Conservation (phyloP, 2,329 filamentous ascomycete genomes). For the Exophiala alcalophila region DNA sequence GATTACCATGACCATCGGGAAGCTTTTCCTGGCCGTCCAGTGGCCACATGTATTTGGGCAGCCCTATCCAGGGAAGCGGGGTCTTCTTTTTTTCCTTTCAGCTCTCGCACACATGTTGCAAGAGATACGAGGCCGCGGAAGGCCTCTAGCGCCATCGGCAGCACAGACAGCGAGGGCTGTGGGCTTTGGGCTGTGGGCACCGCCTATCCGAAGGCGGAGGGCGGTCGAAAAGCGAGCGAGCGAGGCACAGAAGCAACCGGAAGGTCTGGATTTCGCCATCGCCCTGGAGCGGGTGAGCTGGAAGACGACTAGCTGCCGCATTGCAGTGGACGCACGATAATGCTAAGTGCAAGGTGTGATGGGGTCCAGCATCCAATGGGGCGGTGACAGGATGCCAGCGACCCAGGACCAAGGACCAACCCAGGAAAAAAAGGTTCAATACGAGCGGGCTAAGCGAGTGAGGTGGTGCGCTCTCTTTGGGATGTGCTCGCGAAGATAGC, state of each 20-base stretch:
- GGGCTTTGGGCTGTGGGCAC: conserved; percentile 8
- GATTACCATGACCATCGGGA: conserved; percentile 2
- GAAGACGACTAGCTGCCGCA: conserved; percentile 7
- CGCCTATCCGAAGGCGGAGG: conserved; percentile 6
- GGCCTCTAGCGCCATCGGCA: too few species aligned
- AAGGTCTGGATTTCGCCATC: conserved; percentile 2
- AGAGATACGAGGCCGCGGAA: conserved; percentile 11
- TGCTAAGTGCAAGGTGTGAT: conserved; percentile 5
- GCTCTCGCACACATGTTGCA: conserved; percentile 14
- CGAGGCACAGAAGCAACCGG: too few species aligned
- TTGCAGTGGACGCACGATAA: conserved; percentile 1
- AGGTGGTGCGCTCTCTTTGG: too few species aligned
- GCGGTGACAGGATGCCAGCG: conserved; percentile 1
- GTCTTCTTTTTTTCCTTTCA: conserved; percentile 23
- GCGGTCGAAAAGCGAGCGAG: too few species aligned
- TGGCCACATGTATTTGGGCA: conserved; percentile 10
- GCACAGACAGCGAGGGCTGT: too few species aligned
- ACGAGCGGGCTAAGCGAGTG: conserved; percentile 14
- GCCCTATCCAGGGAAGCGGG: conserved; percentile 17
- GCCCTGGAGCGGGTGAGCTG: conserved; percentile 5
- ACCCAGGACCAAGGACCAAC: background rate
- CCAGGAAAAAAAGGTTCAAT: conserved; percentile 2
- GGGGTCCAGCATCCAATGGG: conserved; percentile 14
- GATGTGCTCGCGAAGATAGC: too few species aligned
- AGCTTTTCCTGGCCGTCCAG: background rate